Evolutionary conservation across 202 grass and related monocot species (phyloP).

Genomic region (Sporobolus alterniflorus): DNA sequence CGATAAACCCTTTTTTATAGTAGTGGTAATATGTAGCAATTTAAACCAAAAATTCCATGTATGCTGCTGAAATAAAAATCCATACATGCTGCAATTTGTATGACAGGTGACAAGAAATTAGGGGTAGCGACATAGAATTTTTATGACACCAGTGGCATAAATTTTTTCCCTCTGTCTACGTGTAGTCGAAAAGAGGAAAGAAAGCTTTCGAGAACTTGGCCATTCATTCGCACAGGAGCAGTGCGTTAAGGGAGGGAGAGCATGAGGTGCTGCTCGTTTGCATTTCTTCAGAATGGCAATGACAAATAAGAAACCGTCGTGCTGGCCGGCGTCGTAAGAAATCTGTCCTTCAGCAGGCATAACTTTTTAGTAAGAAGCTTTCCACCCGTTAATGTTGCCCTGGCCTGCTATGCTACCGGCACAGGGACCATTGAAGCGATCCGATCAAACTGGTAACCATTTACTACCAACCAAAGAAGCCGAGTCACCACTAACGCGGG

Average conservation of each 20-base stretch:
- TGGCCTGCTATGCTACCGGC: neutral
- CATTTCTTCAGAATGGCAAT: neutral
- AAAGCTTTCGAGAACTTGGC: no score
- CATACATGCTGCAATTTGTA: no score
- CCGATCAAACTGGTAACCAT: constrained; percentile 33
- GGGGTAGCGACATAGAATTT: no score
- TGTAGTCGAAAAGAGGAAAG: no score
- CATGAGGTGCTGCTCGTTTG: neutral
- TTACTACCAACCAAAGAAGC: constrained; percentile 27
- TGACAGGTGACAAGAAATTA: no score
- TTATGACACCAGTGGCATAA: no score
- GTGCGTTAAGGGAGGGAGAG: neutral
- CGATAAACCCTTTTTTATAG: no score
- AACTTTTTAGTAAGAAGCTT: neutral
- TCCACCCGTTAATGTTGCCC: neutral
- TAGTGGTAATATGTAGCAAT: no score
- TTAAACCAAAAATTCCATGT: no score
- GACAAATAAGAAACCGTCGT: neutral
- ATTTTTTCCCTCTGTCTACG: no score
- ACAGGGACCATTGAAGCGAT: constrained; percentile 32
- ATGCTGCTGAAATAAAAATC: no score
- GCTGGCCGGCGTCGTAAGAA: neutral
- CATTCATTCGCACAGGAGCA: neutral
- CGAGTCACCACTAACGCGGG: neutral
- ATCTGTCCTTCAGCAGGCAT: no score